Base-by-base conservation (phyloP, 352 stramenopile species). In the Globisporangium alternatum region DNA sequence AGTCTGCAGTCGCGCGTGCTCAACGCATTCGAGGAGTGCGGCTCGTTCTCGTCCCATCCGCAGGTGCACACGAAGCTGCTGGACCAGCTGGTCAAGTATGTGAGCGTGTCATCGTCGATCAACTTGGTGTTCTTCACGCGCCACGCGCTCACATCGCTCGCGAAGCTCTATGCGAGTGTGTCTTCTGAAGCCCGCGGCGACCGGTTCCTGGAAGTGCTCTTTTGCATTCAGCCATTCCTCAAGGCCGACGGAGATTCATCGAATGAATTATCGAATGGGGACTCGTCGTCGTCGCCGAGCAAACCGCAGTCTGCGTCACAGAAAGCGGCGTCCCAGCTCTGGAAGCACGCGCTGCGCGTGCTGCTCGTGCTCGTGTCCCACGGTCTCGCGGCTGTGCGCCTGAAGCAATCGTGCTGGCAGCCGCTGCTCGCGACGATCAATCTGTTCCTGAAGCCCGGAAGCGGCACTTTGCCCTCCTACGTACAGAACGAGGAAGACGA, bases 1-100 rank as follows among this genome's bases (percentile, higher is more conserved):
- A 93, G 83, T 28, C 72, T 95, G 12, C 84, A 92, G 67, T 91
- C 84, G 1, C 80, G 86, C 8, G 83, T 95, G 15, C 70, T 95
- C 12, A 93, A 95, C 33, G 83, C 81, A 3, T 95, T 91, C 44
- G 87, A 95, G 71, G 87, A 93, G 37, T 95, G 85, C 53, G 74
- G 67, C 0, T 93, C 80, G 28, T 95, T 93, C 55, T 72, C 57
- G 7, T 69, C 74, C 0, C 81, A 93, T 22, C 83, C 81, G 0
- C 53, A 77, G 39, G 76, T 95, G 13, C 87, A 95, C 57, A 69
- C 75, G 2, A 86, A 82, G 60, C 68, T 78, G 33, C 39, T 95
- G n/a, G 80, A 86, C 51, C 87, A 95, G 33, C 67, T 93, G 9
- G 75, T 90, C 25, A 64, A 55, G 25, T 95, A 90, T 35, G 80